Percentiles rank a stretch among this genome's conserved stretches.
Conservation (phyloP, 2,329 filamentous ascomycete genomes). For the Trichoderma sp. region DNA sequence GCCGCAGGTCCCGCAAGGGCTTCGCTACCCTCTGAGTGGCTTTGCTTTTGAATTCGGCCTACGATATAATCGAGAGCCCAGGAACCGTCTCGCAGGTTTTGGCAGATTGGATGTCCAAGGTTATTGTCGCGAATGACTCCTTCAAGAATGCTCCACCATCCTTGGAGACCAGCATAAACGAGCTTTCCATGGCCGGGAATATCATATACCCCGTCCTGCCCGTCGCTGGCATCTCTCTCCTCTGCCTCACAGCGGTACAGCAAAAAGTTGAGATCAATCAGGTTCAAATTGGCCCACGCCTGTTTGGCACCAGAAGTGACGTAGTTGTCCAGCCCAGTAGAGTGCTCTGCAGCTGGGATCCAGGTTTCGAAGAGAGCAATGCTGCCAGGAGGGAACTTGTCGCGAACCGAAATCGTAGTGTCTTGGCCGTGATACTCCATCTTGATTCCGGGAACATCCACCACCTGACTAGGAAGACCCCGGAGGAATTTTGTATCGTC, state of each 20-base stretch:
- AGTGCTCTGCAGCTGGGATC: conserved; percentile 86
- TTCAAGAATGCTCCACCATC: conserved; percentile 94
- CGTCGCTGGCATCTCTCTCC: conserved; percentile 75
- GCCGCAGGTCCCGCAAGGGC: conserved; percentile 66
- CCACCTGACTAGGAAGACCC: conserved; percentile 82
- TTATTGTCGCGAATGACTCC: conserved; percentile 86
- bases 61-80: conserved; percentile 92
- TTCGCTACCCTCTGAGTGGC: conserved; percentile 63
- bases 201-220: conserved; percentile 83
- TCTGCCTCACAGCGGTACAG: conserved; percentile 92
- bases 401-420: conserved; percentile 78
- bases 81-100: conserved; percentile 86
- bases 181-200: conserved; percentile 83
- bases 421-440: conserved; percentile 74
- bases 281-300: conserved; percentile 73
- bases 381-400: conserved; percentile 88
- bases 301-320: conserved; percentile 79
- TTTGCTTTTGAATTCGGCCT: conserved; percentile 73
- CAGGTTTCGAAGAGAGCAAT: conserved; percentile 96
- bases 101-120: conserved; percentile 88
- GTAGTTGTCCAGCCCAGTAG: conserved; percentile 80
- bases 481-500: conserved; percentile 72
- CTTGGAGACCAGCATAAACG: conserved; percentile 95
- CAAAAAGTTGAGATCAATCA: conserved; percentile 88
- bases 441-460: conserved; percentile 72